Conservation (phyloP, 345 rosid species). For the Lumnitzera racemosa region DNA sequence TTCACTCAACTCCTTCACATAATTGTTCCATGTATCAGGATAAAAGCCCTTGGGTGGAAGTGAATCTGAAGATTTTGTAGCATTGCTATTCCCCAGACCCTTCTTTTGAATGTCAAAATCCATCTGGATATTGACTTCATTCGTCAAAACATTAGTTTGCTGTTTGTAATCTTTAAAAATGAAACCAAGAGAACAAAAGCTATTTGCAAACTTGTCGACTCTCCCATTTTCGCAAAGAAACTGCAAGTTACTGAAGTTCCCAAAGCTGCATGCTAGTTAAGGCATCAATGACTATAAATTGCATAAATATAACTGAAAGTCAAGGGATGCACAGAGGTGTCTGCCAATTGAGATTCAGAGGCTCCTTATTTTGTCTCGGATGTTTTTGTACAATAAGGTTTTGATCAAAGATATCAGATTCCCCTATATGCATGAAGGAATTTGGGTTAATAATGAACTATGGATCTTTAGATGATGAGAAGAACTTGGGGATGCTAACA, state of each 20-base stretch:
- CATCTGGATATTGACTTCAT: conserved; percentile 20
- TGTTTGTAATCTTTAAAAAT: conserved; percentile 48
- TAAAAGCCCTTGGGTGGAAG: conserved; percentile 24
- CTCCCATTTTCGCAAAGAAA: conserved; percentile 70
- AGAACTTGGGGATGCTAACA: too few species aligned
- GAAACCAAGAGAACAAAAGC: conserved; percentile 65
- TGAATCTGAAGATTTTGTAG: conserved; percentile 21
- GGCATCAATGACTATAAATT: conserved; percentile 18
- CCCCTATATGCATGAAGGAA: too few species aligned
- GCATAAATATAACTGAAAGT: not conserved
- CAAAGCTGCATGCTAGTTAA: conserved; percentile 51
- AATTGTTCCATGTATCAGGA: conserved; percentile 42
- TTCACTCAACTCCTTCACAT: conserved; percentile 39
- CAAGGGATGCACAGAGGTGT: too few species aligned
- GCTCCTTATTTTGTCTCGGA: too few species aligned
- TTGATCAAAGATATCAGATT: too few species aligned
- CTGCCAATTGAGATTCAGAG: too few species aligned
- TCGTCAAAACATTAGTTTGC: conserved; percentile 22
- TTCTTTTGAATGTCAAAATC: conserved; percentile 14
- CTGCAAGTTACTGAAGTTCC: conserved; percentile 62
- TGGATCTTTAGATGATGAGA: too few species aligned
- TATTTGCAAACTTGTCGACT: conserved; percentile 67
- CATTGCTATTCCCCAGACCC: conserved; percentile 8
- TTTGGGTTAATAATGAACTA: too few species aligned
- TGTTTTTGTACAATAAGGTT: too few species aligned